phyloP scores from a whole-genome alignment of 106 monocot species.

The Amphibolis antarctica region DNA sequence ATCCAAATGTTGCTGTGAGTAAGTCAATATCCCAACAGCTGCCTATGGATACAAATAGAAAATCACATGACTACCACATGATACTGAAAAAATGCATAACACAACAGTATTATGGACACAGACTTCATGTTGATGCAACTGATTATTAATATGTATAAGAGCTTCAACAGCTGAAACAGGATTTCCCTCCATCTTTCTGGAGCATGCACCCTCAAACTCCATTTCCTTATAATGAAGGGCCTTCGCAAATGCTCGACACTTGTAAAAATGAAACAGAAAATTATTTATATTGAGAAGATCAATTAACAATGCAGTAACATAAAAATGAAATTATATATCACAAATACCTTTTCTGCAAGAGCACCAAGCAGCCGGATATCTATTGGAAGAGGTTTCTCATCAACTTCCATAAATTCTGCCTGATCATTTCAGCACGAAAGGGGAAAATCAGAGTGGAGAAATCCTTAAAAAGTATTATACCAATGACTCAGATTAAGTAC shows the following conservation, averaged over 20 bases:
- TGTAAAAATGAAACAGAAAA: not conserved
- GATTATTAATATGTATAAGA: slow-evolving; percentile 98
- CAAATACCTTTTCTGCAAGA: slow-evolving; percentile 88
- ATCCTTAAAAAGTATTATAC: not conserved
- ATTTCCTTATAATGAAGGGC: slow-evolving; percentile 99
- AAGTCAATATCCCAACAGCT: slow-evolving; percentile 94
- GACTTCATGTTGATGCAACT: slow-evolving; percentile 98
- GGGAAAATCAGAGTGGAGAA: not conserved
- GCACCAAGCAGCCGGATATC: slow-evolving; percentile 98
- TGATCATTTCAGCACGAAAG: slow-evolving; percentile 20
- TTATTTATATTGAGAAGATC: not conserved
- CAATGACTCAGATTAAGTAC: slow-evolving; percentile 17
- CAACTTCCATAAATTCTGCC: slow-evolving; percentile 99
- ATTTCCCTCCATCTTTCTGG: slow-evolving; percentile 94
- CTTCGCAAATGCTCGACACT: slow-evolving; percentile 99
- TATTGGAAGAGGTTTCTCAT: slow-evolving; percentile 99
- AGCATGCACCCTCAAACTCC: slow-evolving; percentile 94
- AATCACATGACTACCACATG: not conserved
- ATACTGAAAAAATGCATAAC: not conserved
- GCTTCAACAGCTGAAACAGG: slow-evolving; percentile 96
- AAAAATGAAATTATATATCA: not conserved
- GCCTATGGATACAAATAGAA: slow-evolving; percentile 33
- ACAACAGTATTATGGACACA: slow-evolving; percentile 4
- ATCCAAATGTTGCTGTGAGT: slow-evolving; percentile 84
- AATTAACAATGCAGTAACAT: not conserved